Evolutionary conservation across 2,329 filamentous ascomycete genomes (phyloP).

Genomic region (Neofusicoccum ribis): DNA sequence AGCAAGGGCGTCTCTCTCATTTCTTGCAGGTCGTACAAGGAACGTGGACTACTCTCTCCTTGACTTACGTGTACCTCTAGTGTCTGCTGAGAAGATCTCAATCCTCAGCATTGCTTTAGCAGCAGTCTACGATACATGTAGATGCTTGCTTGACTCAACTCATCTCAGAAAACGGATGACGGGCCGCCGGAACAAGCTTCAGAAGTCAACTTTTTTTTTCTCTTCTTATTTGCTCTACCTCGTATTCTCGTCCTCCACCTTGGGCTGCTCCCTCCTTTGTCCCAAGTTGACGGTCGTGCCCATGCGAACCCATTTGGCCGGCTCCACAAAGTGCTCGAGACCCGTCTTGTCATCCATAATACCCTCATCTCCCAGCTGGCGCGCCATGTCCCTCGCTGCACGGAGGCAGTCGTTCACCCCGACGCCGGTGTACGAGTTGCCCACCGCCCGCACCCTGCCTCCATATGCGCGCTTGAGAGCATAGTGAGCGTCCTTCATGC

Average conservation of each 20-base stretch:
- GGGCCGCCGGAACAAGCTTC: background rate
- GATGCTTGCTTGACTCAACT: too few relatives aligned
- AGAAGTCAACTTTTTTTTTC: background rate
- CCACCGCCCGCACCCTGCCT: slow-evolving; percentile 64
- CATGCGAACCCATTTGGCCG: slow-evolving; percentile 7
- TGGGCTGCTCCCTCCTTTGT: background rate
- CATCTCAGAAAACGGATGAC: too few relatives aligned
- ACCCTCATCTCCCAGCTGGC: slow-evolving; percentile 36
- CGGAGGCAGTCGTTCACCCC: slow-evolving; percentile 55
- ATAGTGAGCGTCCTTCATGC: slow-evolving; percentile 59
- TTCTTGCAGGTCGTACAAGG: background rate
- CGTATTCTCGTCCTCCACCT: background rate
- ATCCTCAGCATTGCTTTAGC: too few relatives aligned
- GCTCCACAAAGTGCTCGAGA: slow-evolving; percentile 36
- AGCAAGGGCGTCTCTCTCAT: background rate
- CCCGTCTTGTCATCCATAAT: slow-evolving; percentile 36
- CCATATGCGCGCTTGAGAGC: slow-evolving; percentile 59
- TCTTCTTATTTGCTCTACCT: background rate
- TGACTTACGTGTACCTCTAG: background rate
- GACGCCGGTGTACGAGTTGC: slow-evolving; percentile 49
- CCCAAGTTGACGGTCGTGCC: background rate
- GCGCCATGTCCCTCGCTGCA: slow-evolving; percentile 56
- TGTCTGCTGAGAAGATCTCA: background rate
- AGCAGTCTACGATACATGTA: too few relatives aligned
- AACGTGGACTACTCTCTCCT: background rate